Percentiles rank a stretch among this genome's conserved stretches.
These are phyloP conservation scores for Xylariaceae sp. DNA, from an alignment of 2,329 filamentous ascomycete species.

Conservation along the genomic window DNA sequence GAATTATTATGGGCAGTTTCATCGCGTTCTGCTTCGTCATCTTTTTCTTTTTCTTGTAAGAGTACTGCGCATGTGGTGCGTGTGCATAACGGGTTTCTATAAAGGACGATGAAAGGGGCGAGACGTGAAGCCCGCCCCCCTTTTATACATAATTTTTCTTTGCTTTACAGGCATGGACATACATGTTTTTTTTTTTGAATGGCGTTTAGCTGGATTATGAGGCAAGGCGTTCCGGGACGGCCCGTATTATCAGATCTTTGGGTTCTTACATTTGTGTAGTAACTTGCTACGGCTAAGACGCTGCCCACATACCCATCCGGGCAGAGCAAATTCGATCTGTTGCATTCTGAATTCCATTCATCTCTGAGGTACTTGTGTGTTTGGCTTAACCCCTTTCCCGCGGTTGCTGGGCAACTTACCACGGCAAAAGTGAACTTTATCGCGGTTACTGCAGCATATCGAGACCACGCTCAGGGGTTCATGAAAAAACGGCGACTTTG, in stretches of 20 bases:
- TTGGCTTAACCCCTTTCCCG: neutral
- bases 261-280: constrained; percentile 7
- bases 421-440: neutral
- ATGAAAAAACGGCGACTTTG: constrained; percentile 2
- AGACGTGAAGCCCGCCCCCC: neutral
- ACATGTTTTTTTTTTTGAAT: neutral
- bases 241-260: neutral
- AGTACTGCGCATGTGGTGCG: neutral
- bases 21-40: constrained; percentile 88
- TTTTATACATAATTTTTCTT: constrained; percentile 12
- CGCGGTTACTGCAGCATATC: neutral
- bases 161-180: constrained; percentile 6
- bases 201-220: constrained; percentile 15
- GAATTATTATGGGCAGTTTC: constrained; percentile 85
- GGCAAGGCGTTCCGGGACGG: constrained; percentile 18
- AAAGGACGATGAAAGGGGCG: neutral
- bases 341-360: neutral
- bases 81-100: neutral
- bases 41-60: constrained; percentile 71
- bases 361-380: neutral
- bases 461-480: neutral
- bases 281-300: neutral
- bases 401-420: neutral
- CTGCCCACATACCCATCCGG: constrained; percentile 6
- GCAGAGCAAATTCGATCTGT: neutral